Evolutionary conservation across 441 rosid species (phyloP).

Genomic region (Pelargonium australe): DNA sequence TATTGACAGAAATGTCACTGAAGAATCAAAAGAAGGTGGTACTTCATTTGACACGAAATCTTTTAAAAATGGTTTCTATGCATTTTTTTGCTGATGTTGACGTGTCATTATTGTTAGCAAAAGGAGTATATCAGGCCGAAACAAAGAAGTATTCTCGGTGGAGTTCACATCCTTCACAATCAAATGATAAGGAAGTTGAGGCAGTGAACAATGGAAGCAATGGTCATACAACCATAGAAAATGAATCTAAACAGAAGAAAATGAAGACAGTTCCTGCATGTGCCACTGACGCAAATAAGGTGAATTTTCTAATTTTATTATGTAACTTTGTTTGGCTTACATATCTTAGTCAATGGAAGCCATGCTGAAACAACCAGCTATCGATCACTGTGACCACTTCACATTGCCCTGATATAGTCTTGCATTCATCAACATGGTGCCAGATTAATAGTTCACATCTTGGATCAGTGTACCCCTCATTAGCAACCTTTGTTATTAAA

Average conservation of each 20-base stretch:
- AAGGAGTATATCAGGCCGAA: conserved; percentile 28
- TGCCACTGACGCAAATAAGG: conserved; percentile 46
- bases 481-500: not conserved
- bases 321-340: not conserved
- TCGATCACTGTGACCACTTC: not conserved
- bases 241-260: conserved; percentile 45
- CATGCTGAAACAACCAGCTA: not conserved
- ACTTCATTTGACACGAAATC: conserved; percentile 11
- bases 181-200: conserved; percentile 42
- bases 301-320: conserved; percentile 9
- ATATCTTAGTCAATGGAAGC: not conserved
- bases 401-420: not conserved
- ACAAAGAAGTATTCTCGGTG: conserved; percentile 35
- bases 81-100: conserved; percentile 15
- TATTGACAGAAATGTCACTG: conserved; percentile 29
- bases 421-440: not conserved
- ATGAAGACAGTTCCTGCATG: conserved; percentile 35
- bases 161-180: conserved; percentile 29
- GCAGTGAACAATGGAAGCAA: conserved; percentile 26
- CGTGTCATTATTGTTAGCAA: conserved; percentile 21
- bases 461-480: not conserved
- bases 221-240: conserved; percentile 27
- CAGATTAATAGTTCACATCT: not conserved
- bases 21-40: conserved; percentile 39
- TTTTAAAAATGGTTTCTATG: not conserved